Percentiles rank a stretch among this genome's conserved stretches.
Evolutionary conservation across 2,329 filamentous ascomycete species (phyloP).

Genomic region (Colletotrichum sp.): DNA sequence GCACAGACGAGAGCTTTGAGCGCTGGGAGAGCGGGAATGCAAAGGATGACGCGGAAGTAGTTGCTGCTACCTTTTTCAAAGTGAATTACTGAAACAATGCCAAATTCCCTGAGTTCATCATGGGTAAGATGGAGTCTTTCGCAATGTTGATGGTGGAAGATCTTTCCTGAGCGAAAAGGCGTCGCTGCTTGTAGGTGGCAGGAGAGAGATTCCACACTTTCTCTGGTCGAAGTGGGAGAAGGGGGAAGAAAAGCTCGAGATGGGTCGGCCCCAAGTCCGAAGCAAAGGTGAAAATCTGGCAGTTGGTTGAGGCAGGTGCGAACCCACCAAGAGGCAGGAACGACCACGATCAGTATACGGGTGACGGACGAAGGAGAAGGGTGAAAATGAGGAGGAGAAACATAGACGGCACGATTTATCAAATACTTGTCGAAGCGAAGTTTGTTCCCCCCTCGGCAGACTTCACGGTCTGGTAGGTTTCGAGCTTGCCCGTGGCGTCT

Average conservation of each 20-base stretch:
- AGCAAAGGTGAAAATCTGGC: not conserved
- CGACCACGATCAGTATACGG: accelerated
- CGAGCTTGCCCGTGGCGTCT: accelerated
- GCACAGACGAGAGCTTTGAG: no score
- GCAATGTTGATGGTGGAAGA: not conserved
- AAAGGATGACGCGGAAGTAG: no score
- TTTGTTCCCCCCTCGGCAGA: not conserved
- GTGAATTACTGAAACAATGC: no score
- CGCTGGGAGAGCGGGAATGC: no score
- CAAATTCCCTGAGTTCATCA: no score
- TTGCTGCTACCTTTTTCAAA: no score
- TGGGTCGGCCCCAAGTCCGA: not conserved
- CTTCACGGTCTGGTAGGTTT: not conserved
- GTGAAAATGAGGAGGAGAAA: no score
- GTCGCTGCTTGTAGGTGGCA: not conserved
- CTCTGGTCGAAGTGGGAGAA: not conserved
- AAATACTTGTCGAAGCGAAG: not conserved
- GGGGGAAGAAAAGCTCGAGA: not conserved
- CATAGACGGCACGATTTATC: not conserved
- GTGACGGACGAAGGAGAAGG: not conserved
- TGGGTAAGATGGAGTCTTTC: not conserved
- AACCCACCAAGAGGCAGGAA: not conserved
- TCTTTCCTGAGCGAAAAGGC: not conserved
- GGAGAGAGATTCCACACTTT: not conserved
- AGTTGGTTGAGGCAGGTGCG: not conserved